A percentile compares a stretch with the other conserved stretches of the same genome.
phyloP scores from a whole-genome alignment of 129 eudicot species.

The Lactuca saligna region DNA sequence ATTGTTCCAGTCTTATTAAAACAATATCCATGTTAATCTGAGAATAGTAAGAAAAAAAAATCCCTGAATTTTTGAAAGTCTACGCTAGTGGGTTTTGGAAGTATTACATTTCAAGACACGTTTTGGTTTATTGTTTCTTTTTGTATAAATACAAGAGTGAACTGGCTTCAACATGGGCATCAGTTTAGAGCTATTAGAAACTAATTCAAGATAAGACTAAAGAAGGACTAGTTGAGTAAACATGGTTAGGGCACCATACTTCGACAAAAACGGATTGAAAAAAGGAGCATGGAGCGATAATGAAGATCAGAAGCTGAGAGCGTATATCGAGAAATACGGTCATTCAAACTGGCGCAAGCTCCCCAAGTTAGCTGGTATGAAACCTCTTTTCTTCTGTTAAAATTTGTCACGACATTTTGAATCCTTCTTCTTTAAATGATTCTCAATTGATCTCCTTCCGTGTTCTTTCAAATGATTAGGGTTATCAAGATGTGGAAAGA shows the following conservation, averaged over 20 bases:
- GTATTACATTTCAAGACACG: constrained; percentile 4
- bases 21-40: neutral
- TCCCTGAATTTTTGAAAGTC: neutral
- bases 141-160: constrained; percentile 15
- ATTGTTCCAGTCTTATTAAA: neutral
- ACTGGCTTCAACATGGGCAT: neutral
- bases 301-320: constrained; percentile 21
- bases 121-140: neutral
- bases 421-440: neutral
- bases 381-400: neutral
- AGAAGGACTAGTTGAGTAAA: neutral
- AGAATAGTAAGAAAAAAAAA: neutral
- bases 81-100: neutral
- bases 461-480: neutral
- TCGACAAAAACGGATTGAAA: constrained; percentile 17
- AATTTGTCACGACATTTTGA: neutral
- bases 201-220: neutral
- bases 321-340: constrained; percentile 15
- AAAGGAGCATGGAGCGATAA: constrained; percentile 30
- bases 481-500: constrained; percentile 31
- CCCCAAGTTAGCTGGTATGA: constrained; percentile 31
- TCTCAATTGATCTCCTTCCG: neutral
- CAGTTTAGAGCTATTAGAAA: neutral
- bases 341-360: constrained; percentile 29
- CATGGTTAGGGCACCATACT: constrained; percentile 33